phyloP scores from a whole-genome alignment of 1,284 basidiomycete species.

The Meripilus lineatus region DNA sequence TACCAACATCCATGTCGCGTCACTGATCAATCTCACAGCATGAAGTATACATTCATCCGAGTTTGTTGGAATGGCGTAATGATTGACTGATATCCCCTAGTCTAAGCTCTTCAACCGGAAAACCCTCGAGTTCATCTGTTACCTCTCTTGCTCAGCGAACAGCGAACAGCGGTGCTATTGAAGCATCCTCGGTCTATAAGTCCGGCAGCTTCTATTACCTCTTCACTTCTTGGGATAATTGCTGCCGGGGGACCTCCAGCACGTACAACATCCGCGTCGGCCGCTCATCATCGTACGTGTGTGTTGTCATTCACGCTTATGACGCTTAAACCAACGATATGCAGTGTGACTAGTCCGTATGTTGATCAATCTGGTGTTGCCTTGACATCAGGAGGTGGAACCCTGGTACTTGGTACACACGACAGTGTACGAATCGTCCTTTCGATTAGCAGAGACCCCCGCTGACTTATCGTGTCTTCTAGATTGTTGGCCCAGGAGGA shows the following conservation, averaged over 20 bases:
- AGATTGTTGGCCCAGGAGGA: constrained; percentile 47
- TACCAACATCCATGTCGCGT: too few species aligned
- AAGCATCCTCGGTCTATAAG: constrained; percentile 44
- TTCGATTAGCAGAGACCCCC: neutral
- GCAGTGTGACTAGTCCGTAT: constrained; percentile 38
- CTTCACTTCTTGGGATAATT: constrained; percentile 53
- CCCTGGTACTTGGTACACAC: constrained; percentile 44
- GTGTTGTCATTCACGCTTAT: neutral
- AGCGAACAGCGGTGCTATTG: constrained; percentile 38
- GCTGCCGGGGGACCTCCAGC: constrained; percentile 46
- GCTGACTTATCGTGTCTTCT: neutral
- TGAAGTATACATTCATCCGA: too few species aligned
- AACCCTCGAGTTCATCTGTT: constrained; percentile 30
- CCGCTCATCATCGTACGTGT: constrained; percentile 37
- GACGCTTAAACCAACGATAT: too few species aligned
- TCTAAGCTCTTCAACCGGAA: constrained; percentile 38
- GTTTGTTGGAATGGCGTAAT: too few species aligned
- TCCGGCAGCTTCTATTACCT: constrained; percentile 47
- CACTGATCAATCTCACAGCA: too few species aligned
- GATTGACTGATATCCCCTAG: too few species aligned
- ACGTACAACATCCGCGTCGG: constrained; percentile 60
- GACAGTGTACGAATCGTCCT: constrained; percentile 27
- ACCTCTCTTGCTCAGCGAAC: constrained; percentile 43
- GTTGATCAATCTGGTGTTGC: constrained; percentile 43
- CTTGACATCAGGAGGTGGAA: constrained; percentile 47